Conservation (phyloP, 2,329 filamentous ascomycete species). For the Claviceps citrina region DNA sequence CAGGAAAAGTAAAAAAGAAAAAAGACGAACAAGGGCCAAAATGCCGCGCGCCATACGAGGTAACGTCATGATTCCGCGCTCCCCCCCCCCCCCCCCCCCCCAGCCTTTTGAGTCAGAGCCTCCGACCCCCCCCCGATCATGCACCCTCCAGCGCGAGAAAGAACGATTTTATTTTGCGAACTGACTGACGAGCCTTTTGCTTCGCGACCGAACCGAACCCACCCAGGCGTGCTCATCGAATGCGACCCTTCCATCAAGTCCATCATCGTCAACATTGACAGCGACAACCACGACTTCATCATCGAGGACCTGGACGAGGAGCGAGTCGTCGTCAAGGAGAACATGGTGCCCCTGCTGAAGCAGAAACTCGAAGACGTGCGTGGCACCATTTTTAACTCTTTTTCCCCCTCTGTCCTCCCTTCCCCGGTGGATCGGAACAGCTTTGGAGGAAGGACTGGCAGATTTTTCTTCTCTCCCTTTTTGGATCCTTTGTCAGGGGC, state of each 20-base stretch:
- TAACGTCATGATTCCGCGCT: slow-evolving; percentile 13
- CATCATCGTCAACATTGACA: slow-evolving; percentile 66
- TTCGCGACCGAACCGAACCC: too few relatives aligned
- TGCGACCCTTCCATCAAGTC: slow-evolving; percentile 81
- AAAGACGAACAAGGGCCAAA: slow-evolving; percentile 5
- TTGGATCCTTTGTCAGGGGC: too few relatives aligned
- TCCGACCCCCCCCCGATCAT: too few relatives aligned
- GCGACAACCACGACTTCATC: slow-evolving; percentile 54
- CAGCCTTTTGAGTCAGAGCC: neutral
- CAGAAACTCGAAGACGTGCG: slow-evolving; percentile 50
- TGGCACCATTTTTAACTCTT: neutral
- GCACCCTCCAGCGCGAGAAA: too few relatives aligned
- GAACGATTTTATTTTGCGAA: too few relatives aligned
- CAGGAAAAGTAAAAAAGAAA: neutral
- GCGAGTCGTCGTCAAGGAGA: slow-evolving; percentile 59
- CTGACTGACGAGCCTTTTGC: slow-evolving; percentile 4
- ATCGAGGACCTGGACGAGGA: slow-evolving; percentile 69
- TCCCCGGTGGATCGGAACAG: neutral
- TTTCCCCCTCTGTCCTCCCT: too few relatives aligned
- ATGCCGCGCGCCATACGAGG: slow-evolving; percentile 46
- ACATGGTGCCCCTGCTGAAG: slow-evolving; percentile 55
- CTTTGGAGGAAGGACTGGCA: too few relatives aligned
- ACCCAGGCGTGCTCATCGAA: slow-evolving; percentile 55
- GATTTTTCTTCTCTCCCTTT: too few relatives aligned
- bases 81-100: neutral